phyloP scores from a whole-genome alignment of 2,329 filamentous ascomycete genomes.

The Volutella citrinella region DNA sequence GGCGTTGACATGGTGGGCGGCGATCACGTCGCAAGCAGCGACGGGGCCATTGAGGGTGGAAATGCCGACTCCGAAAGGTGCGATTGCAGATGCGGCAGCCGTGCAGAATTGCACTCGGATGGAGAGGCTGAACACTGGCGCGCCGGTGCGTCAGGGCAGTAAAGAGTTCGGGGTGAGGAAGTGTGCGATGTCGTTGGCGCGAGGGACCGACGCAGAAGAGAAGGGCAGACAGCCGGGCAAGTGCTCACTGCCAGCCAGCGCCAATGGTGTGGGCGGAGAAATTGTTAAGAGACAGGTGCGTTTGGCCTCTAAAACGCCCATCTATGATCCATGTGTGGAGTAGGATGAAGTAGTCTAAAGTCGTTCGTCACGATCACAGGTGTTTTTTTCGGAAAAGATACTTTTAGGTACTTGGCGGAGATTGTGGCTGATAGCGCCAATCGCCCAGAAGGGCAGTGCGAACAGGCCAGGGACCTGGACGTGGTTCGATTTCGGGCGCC shows the following conservation, averaged over 20 bases:
- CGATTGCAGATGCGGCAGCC: neutral
- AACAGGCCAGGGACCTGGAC: too few species aligned
- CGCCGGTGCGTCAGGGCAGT: too few species aligned
- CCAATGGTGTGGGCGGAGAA: too few species aligned
- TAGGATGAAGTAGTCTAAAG: too few species aligned
- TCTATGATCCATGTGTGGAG: neutral
- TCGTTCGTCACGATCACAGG: too few species aligned
- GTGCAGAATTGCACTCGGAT: neutral
- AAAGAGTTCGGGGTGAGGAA: too few species aligned
- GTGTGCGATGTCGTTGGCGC: constrained; percentile 15
- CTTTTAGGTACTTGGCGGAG: too few species aligned
- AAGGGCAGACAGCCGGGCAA: constrained; percentile 18
- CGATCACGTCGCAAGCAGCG: constrained; percentile 35
- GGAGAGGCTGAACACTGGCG: neutral
- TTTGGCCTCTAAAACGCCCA: constrained; percentile 11
- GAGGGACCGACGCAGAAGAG: neutral
- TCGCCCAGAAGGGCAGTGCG: constrained; percentile 3
- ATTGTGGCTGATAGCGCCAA: constrained; percentile 1
- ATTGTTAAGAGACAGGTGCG: constrained; percentile 18
- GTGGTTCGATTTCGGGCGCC: too few species aligned
- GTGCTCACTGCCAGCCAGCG: too few species aligned
- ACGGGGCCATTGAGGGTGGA: constrained; percentile 32
- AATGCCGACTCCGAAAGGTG: constrained; percentile 4
- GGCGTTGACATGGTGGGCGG: constrained; percentile 46
- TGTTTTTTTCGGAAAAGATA: constrained; percentile 10